Percentiles rank a stretch among this genome's conserved stretches.
Conservation (phyloP, 768 basidiomycete species). For the Paxillus ammoniavirescens region DNA sequence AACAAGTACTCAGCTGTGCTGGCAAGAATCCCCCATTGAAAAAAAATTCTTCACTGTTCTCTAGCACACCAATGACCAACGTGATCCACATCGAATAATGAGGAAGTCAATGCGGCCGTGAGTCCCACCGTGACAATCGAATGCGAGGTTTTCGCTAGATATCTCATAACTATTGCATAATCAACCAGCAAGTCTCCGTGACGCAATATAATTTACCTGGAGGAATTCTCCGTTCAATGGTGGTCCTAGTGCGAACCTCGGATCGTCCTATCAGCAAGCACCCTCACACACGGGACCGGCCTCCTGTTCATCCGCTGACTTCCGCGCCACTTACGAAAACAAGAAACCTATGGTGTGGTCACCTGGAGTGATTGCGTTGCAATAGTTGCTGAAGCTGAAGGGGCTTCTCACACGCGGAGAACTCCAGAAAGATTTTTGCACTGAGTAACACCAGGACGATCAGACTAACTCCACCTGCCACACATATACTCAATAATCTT, state of each 20-base stretch:
- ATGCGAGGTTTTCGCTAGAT: too few relatives aligned
- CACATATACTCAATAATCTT: slow-evolving; percentile 21
- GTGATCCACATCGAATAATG: too few relatives aligned
- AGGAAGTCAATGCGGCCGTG: too few relatives aligned
- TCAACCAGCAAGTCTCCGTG: neutral
- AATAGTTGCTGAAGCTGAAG: slow-evolving; percentile 12
- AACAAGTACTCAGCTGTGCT: neutral
- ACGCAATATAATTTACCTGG: slow-evolving; percentile 25
- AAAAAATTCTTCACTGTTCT: neutral
- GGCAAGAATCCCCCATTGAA: neutral
- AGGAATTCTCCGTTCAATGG: slow-evolving; percentile 5
- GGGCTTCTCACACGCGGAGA: slow-evolving; percentile 23
- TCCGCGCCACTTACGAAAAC: slow-evolving; percentile 32
- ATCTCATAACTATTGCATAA: too few relatives aligned
- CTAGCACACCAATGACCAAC: too few relatives aligned
- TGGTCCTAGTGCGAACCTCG: neutral
- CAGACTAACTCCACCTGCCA: slow-evolving; percentile 50
- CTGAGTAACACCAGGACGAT: slow-evolving; percentile 16
- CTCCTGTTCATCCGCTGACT: slow-evolving; percentile 19
- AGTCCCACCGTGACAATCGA: too few relatives aligned
- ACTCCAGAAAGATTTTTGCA: slow-evolving; percentile 14
- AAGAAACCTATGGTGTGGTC: slow-evolving; percentile 15
- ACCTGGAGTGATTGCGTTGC: slow-evolving; percentile 12
- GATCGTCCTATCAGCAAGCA: neutral
- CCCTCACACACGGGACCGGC: slow-evolving; percentile 12